Conservation (phyloP, 345 rosid species). For the Passiflora organensis region DNA sequence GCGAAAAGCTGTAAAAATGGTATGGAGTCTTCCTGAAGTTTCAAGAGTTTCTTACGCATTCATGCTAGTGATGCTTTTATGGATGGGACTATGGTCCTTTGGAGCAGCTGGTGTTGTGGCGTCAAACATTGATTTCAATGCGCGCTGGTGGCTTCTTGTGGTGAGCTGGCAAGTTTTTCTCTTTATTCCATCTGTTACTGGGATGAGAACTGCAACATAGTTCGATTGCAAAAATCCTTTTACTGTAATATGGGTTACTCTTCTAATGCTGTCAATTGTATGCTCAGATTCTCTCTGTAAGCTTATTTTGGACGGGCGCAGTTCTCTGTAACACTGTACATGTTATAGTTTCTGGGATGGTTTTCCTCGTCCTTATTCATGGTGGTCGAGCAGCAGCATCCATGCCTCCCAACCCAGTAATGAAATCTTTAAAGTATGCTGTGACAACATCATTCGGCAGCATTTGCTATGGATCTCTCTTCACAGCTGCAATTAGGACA, state of each 20-base stretch:
- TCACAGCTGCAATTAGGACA: slow-evolving; percentile 93
- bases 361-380: slow-evolving; percentile 82
- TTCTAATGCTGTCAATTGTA: slow-evolving; percentile 18
- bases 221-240: slow-evolving; percentile 13
- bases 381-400: slow-evolving; percentile 69
- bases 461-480: slow-evolving; percentile 95
- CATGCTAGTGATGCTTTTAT: slow-evolving; percentile 66
- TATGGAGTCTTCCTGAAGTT: slow-evolving; percentile 90
- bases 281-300: slow-evolving; percentile 77
- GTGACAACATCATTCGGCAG: slow-evolving; percentile 93
- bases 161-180: slow-evolving; percentile 99
- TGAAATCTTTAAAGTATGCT: slow-evolving; percentile 65
- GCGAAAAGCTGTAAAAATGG: slow-evolving; percentile 76
- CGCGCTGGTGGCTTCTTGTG: slow-evolving; percentile 96
- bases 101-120: slow-evolving; percentile 94
- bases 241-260: slow-evolving; percentile 6
- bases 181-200: slow-evolving; percentile 25
- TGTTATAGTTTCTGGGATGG: slow-evolving; percentile 93
- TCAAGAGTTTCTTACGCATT: slow-evolving; percentile 70
- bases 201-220: slow-evolving; percentile 21
- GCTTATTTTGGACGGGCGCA: slow-evolving; percentile 98
- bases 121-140: slow-evolving; percentile 56
- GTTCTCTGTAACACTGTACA: slow-evolving; percentile 90
- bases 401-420: slow-evolving; percentile 70
- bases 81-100: slow-evolving; percentile 92